Percentiles rank a stretch among this genome's conserved stretches.
These are phyloP conservation scores for Ulvella scutata DNA, from an alignment of 139 green algal genomes.

Conservation along the genomic window DNA sequence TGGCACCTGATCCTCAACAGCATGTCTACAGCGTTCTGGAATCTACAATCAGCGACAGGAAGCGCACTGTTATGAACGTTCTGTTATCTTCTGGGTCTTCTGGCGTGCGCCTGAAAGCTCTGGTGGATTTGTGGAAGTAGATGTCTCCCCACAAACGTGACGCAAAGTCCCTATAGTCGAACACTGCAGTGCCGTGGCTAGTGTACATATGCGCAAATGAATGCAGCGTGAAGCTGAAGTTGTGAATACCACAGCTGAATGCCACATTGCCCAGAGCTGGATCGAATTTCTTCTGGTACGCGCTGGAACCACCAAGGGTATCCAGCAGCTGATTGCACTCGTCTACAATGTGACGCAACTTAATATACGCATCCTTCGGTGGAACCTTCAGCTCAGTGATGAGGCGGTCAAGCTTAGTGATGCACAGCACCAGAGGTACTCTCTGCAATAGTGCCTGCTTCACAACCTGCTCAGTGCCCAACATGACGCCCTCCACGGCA, in stretches of 20 bases:
- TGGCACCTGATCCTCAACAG: too few species aligned
- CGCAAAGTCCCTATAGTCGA: constrained; percentile 48
- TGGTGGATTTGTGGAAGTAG: constrained; percentile 67
- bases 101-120: constrained; percentile 65
- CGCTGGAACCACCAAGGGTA: neutral
- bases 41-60: too few species aligned
- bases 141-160: constrained; percentile 82
- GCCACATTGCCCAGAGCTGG: constrained; percentile 77
- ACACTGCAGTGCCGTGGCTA: constrained; percentile 26
- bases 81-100: neutral
- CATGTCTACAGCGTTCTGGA: too few species aligned
- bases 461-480: constrained; percentile 67
- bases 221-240: constrained; percentile 87
- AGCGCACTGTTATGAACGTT: neutral
- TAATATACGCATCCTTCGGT: constrained; percentile 93
- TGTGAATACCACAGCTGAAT: constrained; percentile 53
- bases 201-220: constrained; percentile 77
- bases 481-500: constrained; percentile 87
- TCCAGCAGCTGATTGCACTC: constrained; percentile 73
- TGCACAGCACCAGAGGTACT: constrained; percentile 68
- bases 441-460: constrained; percentile 71
- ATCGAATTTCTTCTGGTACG: constrained; percentile 32
- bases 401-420: constrained; percentile 92
- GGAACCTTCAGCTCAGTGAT: constrained; percentile 97
- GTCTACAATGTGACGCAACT: constrained; percentile 90